phyloP scores from a whole-genome alignment of 805 yeast species.

The Candida adriatica region DNA sequence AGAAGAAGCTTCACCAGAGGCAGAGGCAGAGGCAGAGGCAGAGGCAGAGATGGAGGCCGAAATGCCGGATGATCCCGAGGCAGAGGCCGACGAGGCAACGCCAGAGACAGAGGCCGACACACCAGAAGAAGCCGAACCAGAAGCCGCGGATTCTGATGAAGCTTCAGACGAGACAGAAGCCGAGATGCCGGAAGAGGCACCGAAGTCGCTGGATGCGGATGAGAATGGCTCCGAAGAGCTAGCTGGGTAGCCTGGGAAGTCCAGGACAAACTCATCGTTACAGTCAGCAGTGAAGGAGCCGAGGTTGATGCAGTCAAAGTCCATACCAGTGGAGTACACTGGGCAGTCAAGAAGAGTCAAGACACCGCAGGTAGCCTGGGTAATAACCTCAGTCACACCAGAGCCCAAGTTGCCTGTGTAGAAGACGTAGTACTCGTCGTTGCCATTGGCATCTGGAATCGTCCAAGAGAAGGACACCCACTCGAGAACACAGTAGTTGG shows the following conservation, averaged over 20 bases:
- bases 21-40: constrained; percentile 1
- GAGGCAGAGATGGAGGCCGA: neutral
- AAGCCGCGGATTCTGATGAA: no score
- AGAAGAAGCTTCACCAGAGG: constrained; percentile 7
- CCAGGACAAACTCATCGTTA: constrained; percentile 15
- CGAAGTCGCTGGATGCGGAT: no score
- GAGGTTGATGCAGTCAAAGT: constrained; percentile 9
- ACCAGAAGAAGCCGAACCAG: no score
- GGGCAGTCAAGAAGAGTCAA: constrained; percentile 5
- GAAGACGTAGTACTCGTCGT: constrained; percentile 5
- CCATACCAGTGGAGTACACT: constrained; percentile 4
- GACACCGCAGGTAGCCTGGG: constrained; percentile 7
- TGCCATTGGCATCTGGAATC: constrained; percentile 1
- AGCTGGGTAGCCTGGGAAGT: constrained; percentile 7
- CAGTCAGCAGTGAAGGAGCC: neutral
- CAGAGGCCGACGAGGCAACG: neutral
- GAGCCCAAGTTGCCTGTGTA: constrained; percentile 17
- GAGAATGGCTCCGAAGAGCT: no score
- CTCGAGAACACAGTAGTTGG: constrained; percentile 5
- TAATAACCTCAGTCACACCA: constrained; percentile 2
- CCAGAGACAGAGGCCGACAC: neutral
- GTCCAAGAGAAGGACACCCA: constrained; percentile 6
- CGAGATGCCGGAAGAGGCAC: neutral
- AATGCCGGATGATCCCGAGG: neutral
- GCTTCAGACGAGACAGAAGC: no score